A percentile compares a stretch with the other conserved stretches of the same genome.
Conservation (phyloP, 208 protist genomes). For the Leishmania major region DNA sequence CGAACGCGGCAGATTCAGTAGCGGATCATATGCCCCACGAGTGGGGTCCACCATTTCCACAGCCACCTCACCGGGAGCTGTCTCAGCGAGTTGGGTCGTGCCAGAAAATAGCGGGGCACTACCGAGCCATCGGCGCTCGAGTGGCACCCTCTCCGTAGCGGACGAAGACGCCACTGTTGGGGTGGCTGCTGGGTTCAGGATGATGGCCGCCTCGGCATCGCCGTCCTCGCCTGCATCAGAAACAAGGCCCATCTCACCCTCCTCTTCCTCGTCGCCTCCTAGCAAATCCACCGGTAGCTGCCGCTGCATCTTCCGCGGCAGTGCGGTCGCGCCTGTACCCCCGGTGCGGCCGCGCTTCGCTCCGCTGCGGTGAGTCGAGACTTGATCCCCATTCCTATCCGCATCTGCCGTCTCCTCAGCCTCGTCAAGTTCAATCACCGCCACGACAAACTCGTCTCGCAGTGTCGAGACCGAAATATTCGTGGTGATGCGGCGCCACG, state of each 20-base stretch:
- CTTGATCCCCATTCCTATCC: neutral
- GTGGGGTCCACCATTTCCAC: neutral
- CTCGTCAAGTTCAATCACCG: constrained; percentile 20
- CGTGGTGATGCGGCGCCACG: constrained; percentile 31
- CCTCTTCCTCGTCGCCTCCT: constrained; percentile 2
- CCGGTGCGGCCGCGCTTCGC: neutral
- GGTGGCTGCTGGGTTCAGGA: neutral
- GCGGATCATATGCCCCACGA: constrained; percentile 4
- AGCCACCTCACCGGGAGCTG: neutral
- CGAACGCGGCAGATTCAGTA: constrained; percentile 23
- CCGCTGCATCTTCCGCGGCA: neutral
- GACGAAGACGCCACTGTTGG: neutral
- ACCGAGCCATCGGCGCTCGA: constrained; percentile 14
- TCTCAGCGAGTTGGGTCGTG: neutral
- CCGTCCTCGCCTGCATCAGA: neutral
- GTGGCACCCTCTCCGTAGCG: neutral
- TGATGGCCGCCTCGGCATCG: neutral
- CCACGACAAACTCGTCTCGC: constrained; percentile 27
- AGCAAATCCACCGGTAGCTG: constrained; percentile 3
- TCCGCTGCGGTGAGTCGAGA: neutral
- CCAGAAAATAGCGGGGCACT: constrained; percentile 7
- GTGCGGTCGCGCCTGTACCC: neutral
- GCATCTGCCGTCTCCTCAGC: neutral
- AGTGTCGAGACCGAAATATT: constrained; percentile 24
- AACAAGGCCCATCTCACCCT: neutral